Conservation (phyloP, 371 early-diverging fungal genomes). For the Mucor plumbeus region DNA sequence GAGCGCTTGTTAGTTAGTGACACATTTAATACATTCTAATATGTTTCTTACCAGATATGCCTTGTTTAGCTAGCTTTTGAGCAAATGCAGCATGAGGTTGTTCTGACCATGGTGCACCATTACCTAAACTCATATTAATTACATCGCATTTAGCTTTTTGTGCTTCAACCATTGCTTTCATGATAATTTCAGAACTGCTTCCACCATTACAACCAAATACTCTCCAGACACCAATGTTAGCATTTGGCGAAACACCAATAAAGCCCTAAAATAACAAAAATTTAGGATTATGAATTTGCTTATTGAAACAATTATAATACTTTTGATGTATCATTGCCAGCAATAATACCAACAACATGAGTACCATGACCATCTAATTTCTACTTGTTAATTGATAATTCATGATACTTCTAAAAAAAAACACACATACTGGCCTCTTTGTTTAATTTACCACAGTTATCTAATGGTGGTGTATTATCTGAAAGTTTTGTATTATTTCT, state of each 20-base stretch:
- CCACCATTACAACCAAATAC: slow-evolving; percentile 73
- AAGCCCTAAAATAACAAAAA: slow-evolving; percentile 33
- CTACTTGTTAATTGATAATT: background rate
- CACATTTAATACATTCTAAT: too few species aligned
- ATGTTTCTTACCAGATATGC: slow-evolving; percentile 33
- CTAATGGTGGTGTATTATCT: slow-evolving; percentile 20
- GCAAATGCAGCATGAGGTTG: slow-evolving; percentile 52
- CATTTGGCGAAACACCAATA: slow-evolving; percentile 71
- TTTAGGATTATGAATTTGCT: too few species aligned
- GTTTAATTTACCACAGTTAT: slow-evolving; percentile 13
- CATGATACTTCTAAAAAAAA: too few species aligned
- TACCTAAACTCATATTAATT: slow-evolving; percentile 78
- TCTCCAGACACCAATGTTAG: slow-evolving; percentile 63
- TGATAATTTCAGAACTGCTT: slow-evolving; percentile 66
- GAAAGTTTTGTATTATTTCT: slow-evolving; percentile 2
- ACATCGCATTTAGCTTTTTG: slow-evolving; percentile 60
- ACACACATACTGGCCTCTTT: slow-evolving; percentile 7
- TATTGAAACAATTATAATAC: slow-evolving; percentile 17
- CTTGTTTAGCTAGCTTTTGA: slow-evolving; percentile 44
- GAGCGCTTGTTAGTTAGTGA: slow-evolving; percentile 47
- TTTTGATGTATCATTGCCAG: slow-evolving; percentile 47
- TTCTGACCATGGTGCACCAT: slow-evolving; percentile 60
- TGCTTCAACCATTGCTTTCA: slow-evolving; percentile 69
- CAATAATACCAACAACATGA: slow-evolving; percentile 71
- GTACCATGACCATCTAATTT: slow-evolving; percentile 58